Conservation (phyloP, 805 yeast genomes). For the Candida nitratophila region DNA sequence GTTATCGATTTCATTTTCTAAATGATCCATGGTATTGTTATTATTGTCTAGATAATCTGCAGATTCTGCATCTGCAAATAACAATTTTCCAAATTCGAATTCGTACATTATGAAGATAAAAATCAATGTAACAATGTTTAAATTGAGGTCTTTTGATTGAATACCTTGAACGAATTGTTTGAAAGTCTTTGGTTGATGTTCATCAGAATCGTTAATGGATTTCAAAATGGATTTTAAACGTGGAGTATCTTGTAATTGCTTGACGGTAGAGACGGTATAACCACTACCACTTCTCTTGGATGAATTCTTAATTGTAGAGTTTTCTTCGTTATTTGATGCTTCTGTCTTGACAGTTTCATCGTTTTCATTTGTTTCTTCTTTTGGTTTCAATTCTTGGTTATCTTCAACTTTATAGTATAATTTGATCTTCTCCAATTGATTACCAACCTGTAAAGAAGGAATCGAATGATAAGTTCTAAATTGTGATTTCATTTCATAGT, state of each 20-base stretch:
- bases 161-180: slow-evolving; percentile 33
- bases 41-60: slow-evolving; percentile 54
- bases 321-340: too few relatives aligned
- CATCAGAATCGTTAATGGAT: slow-evolving; percentile 70
- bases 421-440: slow-evolving; percentile 29
- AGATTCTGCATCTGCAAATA: slow-evolving; percentile 15
- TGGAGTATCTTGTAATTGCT: slow-evolving; percentile 92
- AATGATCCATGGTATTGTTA: slow-evolving; percentile 9
- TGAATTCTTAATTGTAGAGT: too few relatives aligned
- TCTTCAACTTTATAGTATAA: slow-evolving; percentile 16
- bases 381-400: too few relatives aligned
- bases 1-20: slow-evolving; percentile 33
- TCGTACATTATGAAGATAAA: slow-evolving; percentile 66
- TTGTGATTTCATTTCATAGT: slow-evolving; percentile 92
- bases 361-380: neutral
- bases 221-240: slow-evolving; percentile 83
- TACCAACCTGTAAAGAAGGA: slow-evolving; percentile 75
- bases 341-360: too few relatives aligned
- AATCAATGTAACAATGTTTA: slow-evolving; percentile 68
- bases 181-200: slow-evolving; percentile 38
- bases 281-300: slow-evolving; percentile 17
- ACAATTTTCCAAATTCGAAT: slow-evolving; percentile 22
- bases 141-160: slow-evolving; percentile 8
- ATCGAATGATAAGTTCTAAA: slow-evolving; percentile 89
- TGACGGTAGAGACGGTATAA: slow-evolving; percentile 40